Evolutionary conservation across 441 rosid genomes (phyloP), one percentile per base, ranked within the genome.

Genomic region (Pelargonium fulgidum): DNA sequence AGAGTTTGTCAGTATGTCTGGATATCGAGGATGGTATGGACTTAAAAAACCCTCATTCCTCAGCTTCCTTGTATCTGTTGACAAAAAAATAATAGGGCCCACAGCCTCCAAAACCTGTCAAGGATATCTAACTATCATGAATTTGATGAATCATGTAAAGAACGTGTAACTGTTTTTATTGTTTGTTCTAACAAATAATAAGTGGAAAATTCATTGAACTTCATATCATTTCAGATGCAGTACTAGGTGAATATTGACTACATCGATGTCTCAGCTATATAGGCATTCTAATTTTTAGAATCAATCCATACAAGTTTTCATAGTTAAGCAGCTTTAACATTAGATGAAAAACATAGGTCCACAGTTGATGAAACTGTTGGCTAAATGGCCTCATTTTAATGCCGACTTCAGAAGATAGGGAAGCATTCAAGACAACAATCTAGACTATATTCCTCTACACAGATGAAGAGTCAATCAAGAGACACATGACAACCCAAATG

Each of bases 11-110:
- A 92, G 96, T 73, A 96, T 96, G 81, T 96, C 99, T 9, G 99
- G 99, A 78, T 88, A 93, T 56, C 99, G 89, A 66, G 99, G 98
- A 81, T 96, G 99, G 80, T 92, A 96, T 67, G 98, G 99, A 77
- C 99, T 96, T 69, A 96, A 78, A 81, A 96, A 92, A 56, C 99
- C 99, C 85, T 92, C 98, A 79, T 93, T 93, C 77, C 98, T 87
- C 77, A 93, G 86, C 85, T 96, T 96, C 81, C 96, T 85, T 48
- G 98, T 93, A 86, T 96, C 99, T 62, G 96, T 92, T 65, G 97
- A 92, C 68, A 96, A 81, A 80, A 93, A 96, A 77, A 96, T 92
- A 70, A 91, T 88, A 62, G 98, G 99, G 73, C 98, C 99, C 36
- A 95, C 94, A 67, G 99, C 99, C 87, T 95, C 98, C 77, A 95